Base-by-base conservation (phyloP, 371 early-diverging fungal genomes). In the Mortierella sp. region DNA sequence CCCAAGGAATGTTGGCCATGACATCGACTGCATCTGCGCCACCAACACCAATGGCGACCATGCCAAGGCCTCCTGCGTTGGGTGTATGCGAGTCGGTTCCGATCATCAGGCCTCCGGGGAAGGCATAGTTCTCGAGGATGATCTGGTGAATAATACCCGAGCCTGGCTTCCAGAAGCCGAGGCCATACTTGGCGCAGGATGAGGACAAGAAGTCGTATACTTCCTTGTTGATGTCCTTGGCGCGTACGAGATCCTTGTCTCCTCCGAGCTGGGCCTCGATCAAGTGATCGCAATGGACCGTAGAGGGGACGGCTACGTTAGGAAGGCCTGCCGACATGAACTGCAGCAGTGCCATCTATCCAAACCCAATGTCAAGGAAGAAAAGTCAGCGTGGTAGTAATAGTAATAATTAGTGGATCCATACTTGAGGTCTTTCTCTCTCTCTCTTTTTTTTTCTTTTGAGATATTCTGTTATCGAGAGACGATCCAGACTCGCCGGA, bases 141-240 rank as follows among this genome's bases (percentile, higher is more conserved):
- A 97, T 96, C 85, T 98, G 98, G 85, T 98, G 98, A 82, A 98
- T 98, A 80, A 98, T 98, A 74, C 98, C 98, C 52, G 95, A 94
- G n/a, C 98, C 98, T n/a, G 98, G 98, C 63, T 85, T 88, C 98
- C 98, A 98, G 88, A 98, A 98, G 60, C 96, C 98, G 74, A 98
- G 90, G 66, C 93, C 91, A 87, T 96, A 98, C 87, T 97, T 97
- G 71, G 93, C 93, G 66, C 92, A 90, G 73, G 93, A 88, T 52
- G 94, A 86, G 62, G 93, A 86, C 74, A 98, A 84, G 77, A 97
- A 98, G 81, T 97, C 95, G 85, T 97, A 98, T 46, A 97, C 97
- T 82, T 98, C 98, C 82, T 90, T 90, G 87, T 97, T 96, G 79
- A 91, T 88, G 70, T 93, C 93, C 81, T 91, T 90, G 73, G 96